Conservation (phyloP, 2,329 filamentous ascomycete species). For the Venturia pyrina region DNA sequence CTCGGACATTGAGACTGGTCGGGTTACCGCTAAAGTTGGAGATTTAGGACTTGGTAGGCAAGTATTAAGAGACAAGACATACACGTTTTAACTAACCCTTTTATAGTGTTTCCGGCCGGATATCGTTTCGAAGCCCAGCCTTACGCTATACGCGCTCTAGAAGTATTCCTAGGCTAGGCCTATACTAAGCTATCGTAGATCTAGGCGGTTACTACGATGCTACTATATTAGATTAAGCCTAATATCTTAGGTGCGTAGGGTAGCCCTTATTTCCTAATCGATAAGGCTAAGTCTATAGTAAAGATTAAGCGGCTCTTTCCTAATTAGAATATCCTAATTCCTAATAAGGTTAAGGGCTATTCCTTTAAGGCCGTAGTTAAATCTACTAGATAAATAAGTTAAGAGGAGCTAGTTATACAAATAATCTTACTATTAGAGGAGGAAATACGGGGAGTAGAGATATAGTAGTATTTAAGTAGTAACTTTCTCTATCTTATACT, state of each 20-base stretch:
- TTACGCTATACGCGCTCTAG: conserved; percentile 16
- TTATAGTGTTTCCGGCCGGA: conserved; percentile 14
- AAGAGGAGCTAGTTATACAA: conserved; percentile 12
- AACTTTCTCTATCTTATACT: conserved; percentile 15
- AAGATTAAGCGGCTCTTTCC: conserved; percentile 17
- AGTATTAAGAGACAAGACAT: conserved; percentile 7
- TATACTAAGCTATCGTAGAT: conserved; percentile 15
- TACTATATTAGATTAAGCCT: conserved; percentile 16
- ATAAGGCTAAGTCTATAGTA: conserved; percentile 15
- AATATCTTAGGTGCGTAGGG: conserved; percentile 14
- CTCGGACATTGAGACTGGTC: conserved; percentile 13
- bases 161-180: conserved; percentile 15
- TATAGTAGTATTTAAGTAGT: conserved; percentile 14
- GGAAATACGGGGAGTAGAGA: conserved; percentile 11
- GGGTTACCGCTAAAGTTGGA: conserved; percentile 14
- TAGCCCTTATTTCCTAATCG: conserved; percentile 13
- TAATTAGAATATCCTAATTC: conserved; percentile 11
- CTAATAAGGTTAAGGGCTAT: conserved; percentile 12
- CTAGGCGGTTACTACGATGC: conserved; percentile 15
- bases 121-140: conserved; percentile 14
- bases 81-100: conserved; percentile 10
- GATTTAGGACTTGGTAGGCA: conserved; percentile 16
- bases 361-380: conserved; percentile 13
- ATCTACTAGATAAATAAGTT: conserved; percentile 13
- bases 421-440: conserved; percentile 12